Evolutionary conservation across 1,284 basidiomycete genomes (phyloP), one percentile per base, ranked within the genome.

Genomic region (Microbotryum saponariae): DNA sequence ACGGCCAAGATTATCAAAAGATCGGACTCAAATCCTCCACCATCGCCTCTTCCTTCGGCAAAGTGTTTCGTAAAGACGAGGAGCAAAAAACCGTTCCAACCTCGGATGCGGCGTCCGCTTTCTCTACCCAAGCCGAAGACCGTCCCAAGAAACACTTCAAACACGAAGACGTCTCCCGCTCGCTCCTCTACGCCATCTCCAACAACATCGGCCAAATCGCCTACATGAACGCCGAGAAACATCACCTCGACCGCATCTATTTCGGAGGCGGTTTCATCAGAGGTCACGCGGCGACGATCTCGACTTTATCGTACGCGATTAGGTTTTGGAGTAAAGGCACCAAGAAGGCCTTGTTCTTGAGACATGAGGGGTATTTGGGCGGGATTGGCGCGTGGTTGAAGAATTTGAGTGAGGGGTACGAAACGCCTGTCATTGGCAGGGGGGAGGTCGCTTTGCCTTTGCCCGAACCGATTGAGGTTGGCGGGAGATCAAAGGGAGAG

Each of bases 131-230:
- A 52, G 14, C 46, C 51, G 20, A 80, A 83, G 53, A 82, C 83
- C 48, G 48, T n/a, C 31, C 37, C 76, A 88, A 86, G 77, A 79
- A 78, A 67, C 83, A 81, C 59, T 97, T 97, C 78, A 85, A 81
- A 45, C 83, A 91, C 7, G 91, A 97, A 76, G 96, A 99, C 75
- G 94, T 99, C 73, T 45, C 23, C n/a, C 52, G 23, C 16, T 73
- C 69, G 60, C 78, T 98, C 72, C 81, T 98, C 33, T 98, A 97
- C 76, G 94, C 93, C 20, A 85, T 99, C 64, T 92, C 89, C 70
- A 99, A 99, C 78, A 99, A 99, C 77, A 99, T 99, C 71, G 96
- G 96, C 6, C 96, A 99, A 77, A 97, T 99, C 78, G 96, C 96
- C 62, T 97, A 94, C 78, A 97, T 99, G 94, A 98, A 98, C 74